Evolutionary conservation across 1,284 basidiomycete species (phyloP), one percentile per base, ranked within the genome.

Genomic region (Trichosporon coremiiforme): DNA sequence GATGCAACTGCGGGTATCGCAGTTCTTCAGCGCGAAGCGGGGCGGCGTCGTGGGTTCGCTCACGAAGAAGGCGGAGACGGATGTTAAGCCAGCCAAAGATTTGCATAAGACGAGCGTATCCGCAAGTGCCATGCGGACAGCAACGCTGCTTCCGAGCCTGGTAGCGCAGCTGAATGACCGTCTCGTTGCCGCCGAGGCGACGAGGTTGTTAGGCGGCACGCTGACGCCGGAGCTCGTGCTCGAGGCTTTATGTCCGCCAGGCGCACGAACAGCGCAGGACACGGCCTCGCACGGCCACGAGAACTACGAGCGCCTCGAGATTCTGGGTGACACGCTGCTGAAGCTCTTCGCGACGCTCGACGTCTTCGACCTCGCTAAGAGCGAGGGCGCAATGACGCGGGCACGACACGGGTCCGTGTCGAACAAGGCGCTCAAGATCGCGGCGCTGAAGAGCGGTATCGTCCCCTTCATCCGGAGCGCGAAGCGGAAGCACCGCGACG

Each of bases 321-420:
- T 79, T n/a, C 73, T 82, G 8, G 81, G 81, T 63, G 81, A 82
- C 64, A 76, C 76, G 8, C 63, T 82, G 3, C 75, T 82, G 57
- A 79, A 80, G 50, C 73, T 80, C 8, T 36, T 77, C 1, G 66
- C 69, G 1, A 78, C 76, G 4, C 31, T 76, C 6, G 73, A 76
- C 33, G 66, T 75, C 2, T 78, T 75, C 57, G 31, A 20, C 66
- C 38, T 60, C 15, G 47, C 17, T 35, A 63, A 66, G 57, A 69
- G 31, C 15, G 72, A 73, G 8, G 71, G 72, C 15, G 33, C 68
- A 13, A 70, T 77, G 25, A 69, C 73, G 12, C 63, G 57, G 12
- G 70, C 75, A 13, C 57, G 76, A 8, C 76, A 79, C 53, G 29
- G 75, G 15, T 53, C 79, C 33, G 70, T 76, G 9, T 75, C 74